phyloP scores from a whole-genome alignment of 179 eudicot genomes.

The Silene coronaria region DNA sequence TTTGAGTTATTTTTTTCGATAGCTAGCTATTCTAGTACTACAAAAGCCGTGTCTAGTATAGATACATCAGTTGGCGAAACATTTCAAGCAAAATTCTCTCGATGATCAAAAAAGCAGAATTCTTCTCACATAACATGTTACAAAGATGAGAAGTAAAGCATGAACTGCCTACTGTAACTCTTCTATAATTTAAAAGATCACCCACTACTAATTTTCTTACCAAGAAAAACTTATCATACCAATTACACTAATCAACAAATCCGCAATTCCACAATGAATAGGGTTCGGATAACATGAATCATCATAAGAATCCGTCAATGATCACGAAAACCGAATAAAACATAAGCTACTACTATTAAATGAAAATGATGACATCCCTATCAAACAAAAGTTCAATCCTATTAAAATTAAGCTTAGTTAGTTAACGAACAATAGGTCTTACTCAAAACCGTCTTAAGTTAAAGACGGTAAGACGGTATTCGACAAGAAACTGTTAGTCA shows the following conservation, averaged over 20 bases:
- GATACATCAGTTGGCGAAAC: not conserved
- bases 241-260: not conserved
- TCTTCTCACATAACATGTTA: not conserved
- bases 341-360: not conserved
- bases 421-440: conserved; percentile 12
- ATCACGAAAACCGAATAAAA: not conserved
- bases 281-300: conserved; percentile 1
- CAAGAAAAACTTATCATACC: not conserved
- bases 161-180: not conserved
- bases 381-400: conserved; percentile 5
- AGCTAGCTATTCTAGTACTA: not conserved
- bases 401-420: not conserved
- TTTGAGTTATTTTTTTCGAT: not conserved
- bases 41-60: not conserved
- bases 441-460: too few relatives aligned
- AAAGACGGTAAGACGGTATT: too few relatives aligned
- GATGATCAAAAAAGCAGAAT: not conserved
- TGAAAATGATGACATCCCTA: not conserved
- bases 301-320: not conserved
- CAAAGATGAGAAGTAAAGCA: conserved; percentile 1
- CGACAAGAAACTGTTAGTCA: not conserved
- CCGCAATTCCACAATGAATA: not conserved
- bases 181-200: not conserved
- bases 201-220: not conserved
- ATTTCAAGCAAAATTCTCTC: not conserved